Conservation (phyloP, 306 rosid genomes). For the Castanea mollissima region DNA sequence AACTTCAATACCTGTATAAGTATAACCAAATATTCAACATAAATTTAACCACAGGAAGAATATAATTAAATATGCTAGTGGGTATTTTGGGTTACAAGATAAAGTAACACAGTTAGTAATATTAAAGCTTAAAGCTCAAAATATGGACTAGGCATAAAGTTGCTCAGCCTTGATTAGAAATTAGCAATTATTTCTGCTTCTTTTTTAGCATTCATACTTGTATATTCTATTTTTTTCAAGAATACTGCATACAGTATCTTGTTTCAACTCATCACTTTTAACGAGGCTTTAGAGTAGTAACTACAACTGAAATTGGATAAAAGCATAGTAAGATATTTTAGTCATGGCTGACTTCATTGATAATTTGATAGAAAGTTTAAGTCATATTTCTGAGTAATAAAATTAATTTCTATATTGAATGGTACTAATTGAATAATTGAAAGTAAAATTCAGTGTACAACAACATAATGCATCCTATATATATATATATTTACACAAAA, state of each 20-base stretch:
- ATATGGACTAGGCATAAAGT: neutral
- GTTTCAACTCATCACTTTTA: no score
- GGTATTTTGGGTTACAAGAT: no score
- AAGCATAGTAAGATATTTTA: neutral
- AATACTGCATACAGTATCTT: neutral
- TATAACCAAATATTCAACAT: neutral
- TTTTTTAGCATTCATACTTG: neutral
- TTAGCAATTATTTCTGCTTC: neutral
- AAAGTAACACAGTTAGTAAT: no score
- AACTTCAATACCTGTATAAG: conserved; percentile 27
- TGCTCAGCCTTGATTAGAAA: neutral
- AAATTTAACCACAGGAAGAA: neutral
- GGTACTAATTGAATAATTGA: no score
- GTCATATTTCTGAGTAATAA: no score
- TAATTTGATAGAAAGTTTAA: no score
- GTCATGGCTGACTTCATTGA: no score
- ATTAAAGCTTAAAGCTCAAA: neutral
- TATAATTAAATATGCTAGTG: neutral
- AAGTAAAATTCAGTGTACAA: no score
- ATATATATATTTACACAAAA: no score
- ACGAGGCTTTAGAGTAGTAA: neutral
- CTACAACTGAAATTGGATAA: neutral
- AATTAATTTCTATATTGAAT: no score
- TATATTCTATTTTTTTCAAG: neutral
- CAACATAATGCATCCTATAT: no score